Percentiles rank a stretch among this genome's conserved stretches.
Conservation (phyloP, 768 basidiomycete genomes). For the Termitomyces heimii region DNA sequence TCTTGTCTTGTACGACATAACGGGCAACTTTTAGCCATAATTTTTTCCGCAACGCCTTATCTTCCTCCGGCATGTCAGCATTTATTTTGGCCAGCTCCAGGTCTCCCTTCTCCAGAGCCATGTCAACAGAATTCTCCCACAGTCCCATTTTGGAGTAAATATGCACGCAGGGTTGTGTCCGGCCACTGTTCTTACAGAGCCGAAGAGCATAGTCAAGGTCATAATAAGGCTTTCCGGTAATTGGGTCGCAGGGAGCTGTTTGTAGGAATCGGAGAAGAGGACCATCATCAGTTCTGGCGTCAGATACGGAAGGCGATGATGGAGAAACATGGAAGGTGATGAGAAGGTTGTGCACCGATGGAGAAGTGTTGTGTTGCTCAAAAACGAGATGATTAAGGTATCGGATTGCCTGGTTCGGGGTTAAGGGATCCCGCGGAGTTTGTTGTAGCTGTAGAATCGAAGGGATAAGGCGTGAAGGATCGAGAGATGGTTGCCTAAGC, state of each 20-base stretch:
- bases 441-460: slow-evolving; percentile 81
- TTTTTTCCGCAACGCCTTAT: slow-evolving; percentile 81
- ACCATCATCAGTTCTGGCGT: slow-evolving; percentile 55
- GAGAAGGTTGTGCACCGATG: slow-evolving; percentile 91
- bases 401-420: slow-evolving; percentile 82
- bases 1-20: slow-evolving; percentile 96
- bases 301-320: slow-evolving; percentile 29
- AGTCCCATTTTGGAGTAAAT: slow-evolving; percentile 98
- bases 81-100: slow-evolving; percentile 92
- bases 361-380: slow-evolving; percentile 70
- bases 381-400: slow-evolving; percentile 86
- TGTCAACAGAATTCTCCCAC: slow-evolving; percentile 93
- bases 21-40: slow-evolving; percentile 99
- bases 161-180: slow-evolving; percentile 88
- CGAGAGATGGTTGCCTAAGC: slow-evolving; percentile 75
- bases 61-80: slow-evolving; percentile 92
- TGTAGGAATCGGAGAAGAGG: slow-evolving; percentile 79
- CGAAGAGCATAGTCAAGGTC: slow-evolving; percentile 96
- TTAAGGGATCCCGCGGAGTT: slow-evolving; percentile 60
- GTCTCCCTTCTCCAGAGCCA: slow-evolving; percentile 92
- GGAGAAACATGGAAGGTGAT: slow-evolving; percentile 77
- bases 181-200: slow-evolving; percentile 76
- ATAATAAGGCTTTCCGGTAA: slow-evolving; percentile 86
- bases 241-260: slow-evolving; percentile 73
- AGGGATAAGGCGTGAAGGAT: slow-evolving; percentile 83